Evolutionary conservation across 2,329 filamentous ascomycete species (phyloP).

Genomic region (Akanthomyces muscarius): DNA sequence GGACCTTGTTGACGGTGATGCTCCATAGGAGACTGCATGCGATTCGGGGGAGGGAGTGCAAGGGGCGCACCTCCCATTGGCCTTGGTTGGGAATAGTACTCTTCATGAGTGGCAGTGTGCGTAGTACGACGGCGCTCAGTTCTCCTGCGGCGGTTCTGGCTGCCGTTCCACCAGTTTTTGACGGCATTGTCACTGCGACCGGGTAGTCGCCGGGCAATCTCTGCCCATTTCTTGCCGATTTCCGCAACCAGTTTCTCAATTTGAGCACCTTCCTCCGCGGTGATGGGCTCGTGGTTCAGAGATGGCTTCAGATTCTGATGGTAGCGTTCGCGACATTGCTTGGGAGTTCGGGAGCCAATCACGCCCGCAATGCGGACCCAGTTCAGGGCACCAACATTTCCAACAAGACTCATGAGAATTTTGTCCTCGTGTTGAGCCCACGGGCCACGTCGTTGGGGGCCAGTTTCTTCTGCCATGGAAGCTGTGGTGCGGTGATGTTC

Average conservation of each 20-base stretch:
- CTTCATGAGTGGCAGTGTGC: constrained; percentile 20
- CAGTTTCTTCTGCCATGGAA: constrained; percentile 5
- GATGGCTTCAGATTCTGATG: constrained; percentile 86
- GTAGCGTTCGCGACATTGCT: constrained; percentile 92
- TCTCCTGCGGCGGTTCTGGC: constrained; percentile 73
- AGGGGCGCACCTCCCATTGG: constrained; percentile 12
- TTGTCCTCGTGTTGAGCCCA: constrained; percentile 78
- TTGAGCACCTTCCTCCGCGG: constrained; percentile 61
- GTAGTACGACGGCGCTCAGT: constrained; percentile 37
- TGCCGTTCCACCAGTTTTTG: constrained; percentile 98
- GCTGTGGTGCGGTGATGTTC: constrained; percentile 20
- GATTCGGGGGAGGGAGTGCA: constrained; percentile 23
- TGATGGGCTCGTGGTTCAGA: constrained; percentile 71
- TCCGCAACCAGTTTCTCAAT: constrained; percentile 75
- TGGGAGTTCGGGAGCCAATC: constrained; percentile 75
- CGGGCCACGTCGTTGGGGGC: constrained; percentile 55
- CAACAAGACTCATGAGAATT: constrained; percentile 65
- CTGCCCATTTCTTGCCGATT: constrained; percentile 86
- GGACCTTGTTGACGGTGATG: constrained; percentile 23
- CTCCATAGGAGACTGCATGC: constrained; percentile 18
- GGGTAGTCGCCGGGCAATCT: constrained; percentile 77
- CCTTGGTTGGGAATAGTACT: constrained; percentile 8
- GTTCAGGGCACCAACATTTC: constrained; percentile 70
- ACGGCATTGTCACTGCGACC: constrained; percentile 92
- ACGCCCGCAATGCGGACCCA: constrained; percentile 83